Base-by-base conservation (phyloP, 768 basidiomycete genomes). In the Kwoniella heveanensis region DNA sequence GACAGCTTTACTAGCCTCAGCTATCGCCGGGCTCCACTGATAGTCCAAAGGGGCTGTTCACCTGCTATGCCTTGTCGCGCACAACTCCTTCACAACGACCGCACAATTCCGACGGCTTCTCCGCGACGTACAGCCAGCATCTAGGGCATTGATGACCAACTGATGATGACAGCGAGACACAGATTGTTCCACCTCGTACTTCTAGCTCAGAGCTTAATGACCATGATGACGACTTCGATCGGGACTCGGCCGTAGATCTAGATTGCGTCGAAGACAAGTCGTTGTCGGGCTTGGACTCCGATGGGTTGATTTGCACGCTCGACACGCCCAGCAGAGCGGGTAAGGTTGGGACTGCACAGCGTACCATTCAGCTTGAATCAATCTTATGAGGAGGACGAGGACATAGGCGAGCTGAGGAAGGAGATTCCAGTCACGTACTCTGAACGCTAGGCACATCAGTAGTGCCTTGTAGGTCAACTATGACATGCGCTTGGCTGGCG, bases 81-180 rank as follows among this genome's bases (percentile, higher is more conserved):
- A 56, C 30, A 0, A 54, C 60, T 5, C 12, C 21, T 1, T 53
- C 44, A 57, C 93, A 96, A 68, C 93, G 84, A 21, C 63, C 63
- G 79, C 93, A 95, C 12, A 94, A 77, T 10, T 77, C 74, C 19
- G 87, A 83, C 13, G 82, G 77, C 44, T 82, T 76, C 12, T 77
- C 68, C 15, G 88, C 83, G 1, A 86, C 87, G 75, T 84, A 88
- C 6, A 86, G 88, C 92, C 94, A 96, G 78, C 95, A 98, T 17
- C 94, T 85, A 24, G 92, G 90, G 77, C 95, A 98, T 77, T 95
- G 94, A 22, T 82, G 73, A 55, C 80, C 64, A 3, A 78, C 80
- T 12, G 91, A 85, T 17, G 90, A 88, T 19, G 59, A 65, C 10
- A 80, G 60, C 4, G 53, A 52, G 22, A 78, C 52, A 1, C 39